Evolutionary conservation across 306 rosid genomes (phyloP).

Genomic region (Cucurbita moschata): DNA sequence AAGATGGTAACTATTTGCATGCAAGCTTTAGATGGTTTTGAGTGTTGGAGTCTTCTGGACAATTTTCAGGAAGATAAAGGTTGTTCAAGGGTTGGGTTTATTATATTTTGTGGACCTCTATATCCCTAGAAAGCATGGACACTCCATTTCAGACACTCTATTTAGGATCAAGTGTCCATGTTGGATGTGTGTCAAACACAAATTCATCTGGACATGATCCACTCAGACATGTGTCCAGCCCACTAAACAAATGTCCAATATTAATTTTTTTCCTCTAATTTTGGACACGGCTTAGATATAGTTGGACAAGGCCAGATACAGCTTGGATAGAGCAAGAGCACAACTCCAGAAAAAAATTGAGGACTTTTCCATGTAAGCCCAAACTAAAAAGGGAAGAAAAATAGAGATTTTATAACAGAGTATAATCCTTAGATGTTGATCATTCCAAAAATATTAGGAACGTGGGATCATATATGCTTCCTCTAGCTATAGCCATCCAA

Average conservation of each 20-base stretch:
- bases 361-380: neutral
- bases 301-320: neutral
- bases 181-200: neutral
- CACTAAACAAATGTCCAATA: neutral
- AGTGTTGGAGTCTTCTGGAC: neutral
- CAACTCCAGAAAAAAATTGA: too few relatives aligned
- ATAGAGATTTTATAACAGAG: neutral
- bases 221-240: neutral
- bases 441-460: neutral
- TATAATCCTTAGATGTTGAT: neutral
- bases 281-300: neutral
- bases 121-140: too few relatives aligned
- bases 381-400: neutral
- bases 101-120: neutral
- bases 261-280: neutral
- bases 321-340: neutral
- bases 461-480: neutral
- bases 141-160: too few relatives aligned
- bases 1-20: neutral
- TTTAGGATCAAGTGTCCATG: neutral
- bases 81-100: neutral
- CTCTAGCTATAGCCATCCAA: neutral
- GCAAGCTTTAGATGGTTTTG: neutral
- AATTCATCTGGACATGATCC: neutral
- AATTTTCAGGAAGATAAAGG: neutral